A percentile compares a stretch with the other conserved stretches of the same genome.
Evolutionary conservation across 768 basidiomycete genomes (phyloP).

Genomic region (Lyophyllum semitale): DNA sequence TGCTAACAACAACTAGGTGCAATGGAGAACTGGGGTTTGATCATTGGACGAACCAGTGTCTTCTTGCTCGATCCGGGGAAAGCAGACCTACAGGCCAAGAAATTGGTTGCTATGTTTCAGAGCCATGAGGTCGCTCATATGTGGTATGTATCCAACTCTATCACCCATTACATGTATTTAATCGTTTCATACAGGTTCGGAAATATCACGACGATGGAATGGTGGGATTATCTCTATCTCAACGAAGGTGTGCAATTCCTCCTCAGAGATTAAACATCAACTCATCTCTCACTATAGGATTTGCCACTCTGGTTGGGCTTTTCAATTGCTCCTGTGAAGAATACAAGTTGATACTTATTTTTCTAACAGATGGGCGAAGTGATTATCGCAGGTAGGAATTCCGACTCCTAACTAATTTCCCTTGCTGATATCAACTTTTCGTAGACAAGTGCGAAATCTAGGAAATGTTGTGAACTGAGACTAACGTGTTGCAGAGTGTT

Average conservation of each 20-base stretch:
- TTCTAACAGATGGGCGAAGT: constrained; percentile 81
- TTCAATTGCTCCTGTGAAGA: neutral
- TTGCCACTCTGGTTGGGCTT: constrained; percentile 71
- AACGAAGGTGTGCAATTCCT: constrained; percentile 59
- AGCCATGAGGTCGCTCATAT: constrained; percentile 88
- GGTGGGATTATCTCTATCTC: constrained; percentile 86
- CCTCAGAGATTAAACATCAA: neutral
- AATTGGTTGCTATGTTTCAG: constrained; percentile 75
- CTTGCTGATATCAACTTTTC: constrained; percentile 3
- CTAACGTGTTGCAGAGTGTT: constrained; percentile 48
- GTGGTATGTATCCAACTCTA: constrained; percentile 47
- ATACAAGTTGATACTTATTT: constrained; percentile 1
- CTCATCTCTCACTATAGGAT: constrained; percentile 48
- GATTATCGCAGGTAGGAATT: constrained; percentile 64
- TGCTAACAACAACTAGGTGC: constrained; percentile 44
- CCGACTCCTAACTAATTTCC: neutral
- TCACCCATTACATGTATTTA: neutral
- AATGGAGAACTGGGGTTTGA: constrained; percentile 96
- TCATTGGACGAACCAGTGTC: constrained; percentile 85
- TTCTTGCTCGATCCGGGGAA: constrained; percentile 81
- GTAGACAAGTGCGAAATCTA: constrained; percentile 50
- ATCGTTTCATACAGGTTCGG: constrained; percentile 63
- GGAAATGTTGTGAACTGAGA: neutral
- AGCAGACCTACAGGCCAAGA: constrained; percentile 72
- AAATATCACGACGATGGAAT: constrained; percentile 91